Evolutionary conservation across 2,329 filamentous ascomycete genomes (phyloP), one percentile per base, ranked within the genome.

Genomic region (Neoarthrinium moseri): DNA sequence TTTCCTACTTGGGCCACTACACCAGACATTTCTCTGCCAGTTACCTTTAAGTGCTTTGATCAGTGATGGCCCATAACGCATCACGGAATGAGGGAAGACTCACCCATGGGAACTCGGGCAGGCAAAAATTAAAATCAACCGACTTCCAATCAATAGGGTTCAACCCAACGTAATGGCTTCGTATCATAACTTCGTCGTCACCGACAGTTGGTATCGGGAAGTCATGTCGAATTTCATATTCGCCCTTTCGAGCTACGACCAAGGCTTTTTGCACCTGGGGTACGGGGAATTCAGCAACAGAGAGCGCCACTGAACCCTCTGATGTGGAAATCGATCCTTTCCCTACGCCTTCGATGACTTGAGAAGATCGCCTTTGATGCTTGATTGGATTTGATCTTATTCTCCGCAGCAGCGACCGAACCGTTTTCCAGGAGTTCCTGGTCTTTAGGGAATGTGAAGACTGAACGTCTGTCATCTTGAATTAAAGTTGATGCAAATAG

Each of bases 71-170:
- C 17, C 29, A 18, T 10, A 18, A 23, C n/a, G n/a, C n/a, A n/a
- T 24, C 13, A 4, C 5, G 18, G 20, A 18, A 29, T 29, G 13
- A 33, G 10, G 15, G 8, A 8, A 4, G n/a, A 26, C 41, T 15
- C 30, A 44, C 41, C 58, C 64, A 66, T 15, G 66, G 66, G 43
- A 66, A 61, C 13, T 56, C 53, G 1, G 68, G 69, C 27, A 72
- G 53, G 46, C 68, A 71, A 51, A 70, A 71, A 38, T 68, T 66
- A 49, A 66, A 70, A 43, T 70, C 68, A 30, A 71, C 68, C 4
- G 57, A 63, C 46, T 69, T 68, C 63, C 60, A 72, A 47, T 67
- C 63, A 17, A 70, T 71, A 6, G 65, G 68, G 35, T 70, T 70
- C 18, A 70, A 54, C 2, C 66, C 66, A n/a, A 65, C 58, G 17